Evolutionary conservation across 139 green algal species (phyloP).

Genomic region (Coccomyxa sp.): DNA sequence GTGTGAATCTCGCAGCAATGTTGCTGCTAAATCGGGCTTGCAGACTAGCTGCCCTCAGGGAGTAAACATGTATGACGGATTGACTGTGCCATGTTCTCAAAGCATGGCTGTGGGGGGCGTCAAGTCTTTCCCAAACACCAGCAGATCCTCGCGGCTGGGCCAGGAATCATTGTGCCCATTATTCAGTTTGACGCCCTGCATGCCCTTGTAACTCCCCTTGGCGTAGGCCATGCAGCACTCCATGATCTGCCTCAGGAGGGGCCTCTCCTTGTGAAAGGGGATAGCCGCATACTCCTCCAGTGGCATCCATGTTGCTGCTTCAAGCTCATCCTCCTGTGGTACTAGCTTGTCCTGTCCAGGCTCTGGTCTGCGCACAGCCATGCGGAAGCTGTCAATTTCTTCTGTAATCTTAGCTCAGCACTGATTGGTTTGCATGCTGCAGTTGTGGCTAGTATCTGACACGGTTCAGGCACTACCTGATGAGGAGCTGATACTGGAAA

Average conservation of each 20-base stretch:
- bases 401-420: neutral
- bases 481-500: neutral
- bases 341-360: conserved; percentile 17
- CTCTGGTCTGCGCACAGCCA: conserved; percentile 15
- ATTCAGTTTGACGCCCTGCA: conserved; percentile 8
- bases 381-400: neutral
- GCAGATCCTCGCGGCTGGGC: neutral
- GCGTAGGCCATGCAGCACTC: conserved; percentile 18
- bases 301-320: conserved; percentile 56
- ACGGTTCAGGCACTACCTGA: neutral
- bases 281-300: conserved; percentile 31
- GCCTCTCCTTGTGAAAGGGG: neutral
- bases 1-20: too few species aligned
- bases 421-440: neutral
- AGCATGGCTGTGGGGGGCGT: too few species aligned
- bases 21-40: too few species aligned
- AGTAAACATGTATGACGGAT: too few species aligned
- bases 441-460: neutral
- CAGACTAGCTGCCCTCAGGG: too few species aligned
- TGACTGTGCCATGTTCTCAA: too few species aligned
- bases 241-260: conserved; percentile 5
- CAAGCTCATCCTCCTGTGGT: conserved; percentile 52
- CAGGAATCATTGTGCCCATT: neutral
- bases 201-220: conserved; percentile 11
- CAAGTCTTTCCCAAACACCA: neutral